A percentile compares a stretch with the other conserved stretches of the same genome.
These are phyloP conservation scores for Neospora caninum DNA, from an alignment of 169 alveolate genomes.

Conservation along the genomic window DNA sequence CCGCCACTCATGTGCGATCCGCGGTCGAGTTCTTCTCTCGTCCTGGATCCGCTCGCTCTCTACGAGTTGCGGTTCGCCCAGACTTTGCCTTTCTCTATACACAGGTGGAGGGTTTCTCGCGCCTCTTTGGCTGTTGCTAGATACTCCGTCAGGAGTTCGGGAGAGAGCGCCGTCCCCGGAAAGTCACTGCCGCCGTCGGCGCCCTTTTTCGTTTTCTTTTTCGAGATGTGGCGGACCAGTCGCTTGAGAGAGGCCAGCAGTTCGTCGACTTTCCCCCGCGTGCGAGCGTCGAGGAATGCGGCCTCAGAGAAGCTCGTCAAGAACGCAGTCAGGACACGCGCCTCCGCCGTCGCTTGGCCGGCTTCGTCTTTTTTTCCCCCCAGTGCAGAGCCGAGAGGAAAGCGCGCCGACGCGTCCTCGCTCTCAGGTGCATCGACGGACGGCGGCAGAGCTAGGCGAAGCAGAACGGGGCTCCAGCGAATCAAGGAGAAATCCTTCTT, in stretches of 20 bases:
- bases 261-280: slow-evolving; percentile 3
- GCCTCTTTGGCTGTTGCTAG: not conserved
- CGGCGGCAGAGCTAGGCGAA: slow-evolving; percentile 14
- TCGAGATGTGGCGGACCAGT: not conserved
- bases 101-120: slow-evolving; percentile 39
- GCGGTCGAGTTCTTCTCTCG: not conserved
- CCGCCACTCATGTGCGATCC: no score
- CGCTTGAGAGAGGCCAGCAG: not conserved
- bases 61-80: slow-evolving; percentile 37
- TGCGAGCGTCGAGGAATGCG: not conserved
- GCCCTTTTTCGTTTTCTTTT: not conserved
- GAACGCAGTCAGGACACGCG: slow-evolving; percentile 11
- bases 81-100: slow-evolving; percentile 43
- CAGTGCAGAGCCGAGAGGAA: not conserved
- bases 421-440: not conserved
- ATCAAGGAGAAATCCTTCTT: slow-evolving; percentile 32
- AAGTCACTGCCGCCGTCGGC: not conserved
- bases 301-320: not conserved
- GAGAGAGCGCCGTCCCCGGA: not conserved
- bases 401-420: not conserved
- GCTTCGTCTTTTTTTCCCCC: not conserved
- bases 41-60: not conserved
- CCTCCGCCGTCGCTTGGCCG: not conserved
- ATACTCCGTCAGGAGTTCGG: not conserved
- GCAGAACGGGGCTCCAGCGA: slow-evolving; percentile 42